Base-by-base conservation (phyloP, 805 yeast species). In the Pachysolen tannophilus region DNA sequence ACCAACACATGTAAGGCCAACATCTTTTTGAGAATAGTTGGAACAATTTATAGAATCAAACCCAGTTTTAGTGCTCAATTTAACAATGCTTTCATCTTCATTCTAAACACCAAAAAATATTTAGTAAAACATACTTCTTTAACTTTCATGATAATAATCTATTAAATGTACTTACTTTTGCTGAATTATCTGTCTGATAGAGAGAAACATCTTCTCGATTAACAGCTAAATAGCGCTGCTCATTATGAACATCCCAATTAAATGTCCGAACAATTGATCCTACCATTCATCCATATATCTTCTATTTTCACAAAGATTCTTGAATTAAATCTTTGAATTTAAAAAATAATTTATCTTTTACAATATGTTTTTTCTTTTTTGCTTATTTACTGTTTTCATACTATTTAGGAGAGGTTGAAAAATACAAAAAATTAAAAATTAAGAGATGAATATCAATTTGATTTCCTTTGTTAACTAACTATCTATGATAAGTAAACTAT, bases 181-280 rank as follows among this genome's bases (percentile, higher is more conserved):
- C 39, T 9, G 52, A 49, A 21, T 63, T 61, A 42, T 69, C 60
- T 0, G 82, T 75, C 42, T 70, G 72, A 48, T 78, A 80, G 8
- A 83, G 63, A 0, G 80, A 60, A 2, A 85, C 78, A 45, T 82
- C 90, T 51, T 87, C 95, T 3, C 94, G 92, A 43, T 75, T 80
- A 6, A 81, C 78, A 0, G 83, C 78, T 9, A 83, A 55, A 46
- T 74, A 79, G 33, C 67, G 69, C 48, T 79, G 83, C 29, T 65
- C 69, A 29, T 56, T 56, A 6, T 68, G 75, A n/a, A 48, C 45
- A 38, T 74, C 77, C 87, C 87, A 79, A 29, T 67, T 67, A 33
- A 55, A 49, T 7, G 82, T 79, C 37, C 79, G 62, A n/a, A 65
- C 60, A 8, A 79, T 70, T 25, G 72, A 66, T 5, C 83, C 83